A percentile compares a stretch with the other conserved stretches of the same genome.
phyloP scores from a whole-genome alignment of 805 yeast genomes.

The Wickerhamiella musiphila region DNA sequence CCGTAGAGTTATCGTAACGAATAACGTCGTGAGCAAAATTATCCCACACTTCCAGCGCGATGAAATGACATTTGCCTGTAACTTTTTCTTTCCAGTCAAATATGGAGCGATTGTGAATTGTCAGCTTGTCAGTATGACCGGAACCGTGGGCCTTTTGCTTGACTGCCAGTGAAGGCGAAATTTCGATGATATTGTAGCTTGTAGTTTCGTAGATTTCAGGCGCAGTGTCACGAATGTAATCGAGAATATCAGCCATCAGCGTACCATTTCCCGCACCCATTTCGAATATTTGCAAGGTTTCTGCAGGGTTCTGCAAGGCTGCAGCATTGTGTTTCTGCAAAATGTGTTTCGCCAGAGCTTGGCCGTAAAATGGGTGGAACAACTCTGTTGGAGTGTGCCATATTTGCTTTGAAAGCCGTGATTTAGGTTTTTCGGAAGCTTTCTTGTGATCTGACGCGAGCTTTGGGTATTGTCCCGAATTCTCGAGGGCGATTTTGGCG shows the following conservation, averaged over 20 bases:
- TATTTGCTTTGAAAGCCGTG: constrained; percentile 28
- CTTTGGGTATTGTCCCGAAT: background rate
- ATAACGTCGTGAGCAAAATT: constrained; percentile 70
- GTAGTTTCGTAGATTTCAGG: constrained; percentile 62
- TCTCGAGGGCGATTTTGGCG: too few species aligned
- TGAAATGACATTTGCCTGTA: constrained; percentile 51
- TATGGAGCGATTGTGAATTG: constrained; percentile 55
- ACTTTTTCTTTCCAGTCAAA: constrained; percentile 52
- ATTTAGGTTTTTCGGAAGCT: constrained; percentile 1
- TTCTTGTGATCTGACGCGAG: background rate
- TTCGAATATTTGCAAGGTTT: constrained; percentile 65
- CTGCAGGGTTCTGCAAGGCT: constrained; percentile 50
- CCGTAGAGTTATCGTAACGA: constrained; percentile 50
- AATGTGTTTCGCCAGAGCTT: constrained; percentile 67
- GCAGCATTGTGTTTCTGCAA: constrained; percentile 43
- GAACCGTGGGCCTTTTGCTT: constrained; percentile 20
- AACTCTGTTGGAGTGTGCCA: constrained; percentile 89
- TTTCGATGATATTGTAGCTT: constrained; percentile 55
- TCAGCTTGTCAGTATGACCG: constrained; percentile 40
- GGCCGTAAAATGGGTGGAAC: constrained; percentile 69
- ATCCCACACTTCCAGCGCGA: constrained; percentile 72
- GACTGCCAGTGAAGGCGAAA: constrained; percentile 41
- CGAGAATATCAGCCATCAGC: constrained; percentile 55
- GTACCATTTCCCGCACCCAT: constrained; percentile 89
- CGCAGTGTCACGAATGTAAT: constrained; percentile 40